Evolutionary conservation across 2,329 filamentous ascomycete genomes (phyloP), one percentile per base, ranked within the genome.

Genomic region (Microdochium nivale): DNA sequence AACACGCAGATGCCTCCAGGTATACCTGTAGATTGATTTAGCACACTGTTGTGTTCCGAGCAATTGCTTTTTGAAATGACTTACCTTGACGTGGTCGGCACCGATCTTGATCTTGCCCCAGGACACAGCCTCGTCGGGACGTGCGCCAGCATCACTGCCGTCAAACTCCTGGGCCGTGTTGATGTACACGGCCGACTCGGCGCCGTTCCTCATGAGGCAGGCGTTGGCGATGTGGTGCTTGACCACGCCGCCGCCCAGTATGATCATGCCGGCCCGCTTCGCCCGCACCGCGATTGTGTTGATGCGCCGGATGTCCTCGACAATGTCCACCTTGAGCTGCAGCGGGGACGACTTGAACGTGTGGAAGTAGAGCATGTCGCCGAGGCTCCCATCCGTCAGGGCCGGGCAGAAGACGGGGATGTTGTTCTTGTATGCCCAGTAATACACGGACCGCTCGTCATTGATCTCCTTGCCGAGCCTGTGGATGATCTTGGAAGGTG

Each of bases 141-240:
- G 78, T 3, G 94, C 94, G 1, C 94, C 94, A 0, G 94, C 92
- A 71, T 99, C 94, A 61, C 90, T 96, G 2, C 94, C 94, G 66
- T 99, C 94, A 65, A 96, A 99, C 67, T 99, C 94, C 67, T 96
- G 90, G 0, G 84, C 94, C 1, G 94, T 99, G 70, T 99, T 99
- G 69, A 99, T 90, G 67, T 96, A 99, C 1, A 99, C 94, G 2
- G 94, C 94, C 56, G 88, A 92, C 68, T 99, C 94, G 16, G 94
- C 94, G 2, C 94, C 94, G 62, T 99, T 99, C 49, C 94, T 83
- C 94, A 99, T 97, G 61, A 99, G 69, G 61, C 90, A 96, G 2
- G 94, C 94, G 67, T 99, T 99, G 49, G 94, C 91, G 65, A 99
- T 97, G 68, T 99, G 94, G 64, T 99, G 94, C 74, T 99, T 99